Evolutionary conservation across 2,329 filamentous ascomycete species (phyloP), one percentile per base, ranked within the genome.

Genomic region (Hirsutella thompsonii): DNA sequence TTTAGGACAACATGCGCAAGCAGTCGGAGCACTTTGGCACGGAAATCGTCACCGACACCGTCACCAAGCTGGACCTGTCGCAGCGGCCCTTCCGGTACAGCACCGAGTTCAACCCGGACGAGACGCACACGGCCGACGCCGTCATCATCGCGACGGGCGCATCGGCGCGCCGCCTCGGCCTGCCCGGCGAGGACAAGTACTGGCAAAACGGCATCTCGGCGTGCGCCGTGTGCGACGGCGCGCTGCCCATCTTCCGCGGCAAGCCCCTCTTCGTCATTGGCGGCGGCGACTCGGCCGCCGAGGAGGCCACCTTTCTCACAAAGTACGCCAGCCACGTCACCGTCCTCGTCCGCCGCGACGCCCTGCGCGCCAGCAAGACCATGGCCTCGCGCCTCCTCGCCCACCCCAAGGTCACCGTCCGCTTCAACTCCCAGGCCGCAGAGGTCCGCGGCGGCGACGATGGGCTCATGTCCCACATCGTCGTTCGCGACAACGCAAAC

Each of bases 191-290:
- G 70, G 84, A 94, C 42, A 84, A 81, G 61, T 98, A 88, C 76
- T 98, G 93, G 93, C 89, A 94, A 61, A 92, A 84, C 61, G 92
- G 92, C 51, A 87, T 98, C 58, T 92, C 83, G 40, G 92, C 92
- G 38, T 98, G 92, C 65, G 92, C 92, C 28, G 92, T 98, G 38
- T 98, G 92, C 66, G 92, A 98, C 58, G 92, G 92, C 48, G 92
- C 89, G 38, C 82, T 96, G 37, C 92, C 92, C 45, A 95, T 98
- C 62, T 98, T 94, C 80, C 78, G 90, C 53, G 87, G 95, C 64
- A 94, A 94, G 74, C 90, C 84, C 8, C 72, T 98, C 42, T 86
- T 90, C 33, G 92, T 98, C 38, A 95, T 98, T 49, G 92, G 92
- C 48, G 93, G 92, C 48, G 92, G 92, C 55, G 92, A 98, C 67